phyloP scores from a whole-genome alignment of 2,329 filamentous ascomycete genomes.

The Alternaria brassicae region DNA sequence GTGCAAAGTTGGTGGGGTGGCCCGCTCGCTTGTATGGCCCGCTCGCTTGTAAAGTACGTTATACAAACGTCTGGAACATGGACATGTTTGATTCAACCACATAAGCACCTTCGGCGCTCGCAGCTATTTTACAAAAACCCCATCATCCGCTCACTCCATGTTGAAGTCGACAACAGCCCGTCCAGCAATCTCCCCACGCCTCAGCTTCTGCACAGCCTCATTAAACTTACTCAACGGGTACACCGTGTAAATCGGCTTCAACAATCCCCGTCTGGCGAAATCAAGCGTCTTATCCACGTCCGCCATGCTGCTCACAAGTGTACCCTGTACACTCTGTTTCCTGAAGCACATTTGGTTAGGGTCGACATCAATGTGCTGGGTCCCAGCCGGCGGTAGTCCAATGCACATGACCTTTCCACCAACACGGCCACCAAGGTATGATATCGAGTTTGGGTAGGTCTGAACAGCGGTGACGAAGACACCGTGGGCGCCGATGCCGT shows the following conservation, averaged over 20 bases:
- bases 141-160: slow-evolving; percentile 28
- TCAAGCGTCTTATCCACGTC: slow-evolving; percentile 57
- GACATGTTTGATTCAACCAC: not conserved
- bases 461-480: slow-evolving; percentile 51
- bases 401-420: slow-evolving; percentile 62
- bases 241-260: slow-evolving; percentile 60
- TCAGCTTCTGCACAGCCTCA: slow-evolving; percentile 60
- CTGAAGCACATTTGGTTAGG: slow-evolving; percentile 46
- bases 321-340: slow-evolving; percentile 47
- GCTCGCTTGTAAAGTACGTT: too few relatives aligned
- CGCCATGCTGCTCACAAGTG: slow-evolving; percentile 57
- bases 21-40: too few relatives aligned
- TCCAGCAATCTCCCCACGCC: slow-evolving; percentile 59
- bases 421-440: slow-evolving; percentile 55
- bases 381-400: slow-evolving; percentile 50
- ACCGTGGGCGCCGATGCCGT: slow-evolving; percentile 49
- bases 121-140: not conserved
- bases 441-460: slow-evolving; percentile 37
- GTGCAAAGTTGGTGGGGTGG: too few relatives aligned
- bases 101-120: not conserved
- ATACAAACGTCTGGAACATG: not conserved
- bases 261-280: slow-evolving; percentile 58
- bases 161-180: slow-evolving; percentile 64
- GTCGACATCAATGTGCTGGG: slow-evolving; percentile 43
- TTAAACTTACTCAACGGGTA: slow-evolving; percentile 56